Evolutionary conservation across 2,329 filamentous ascomycete species (phyloP).

Genomic region (Ophiocordyceps sinensis): DNA sequence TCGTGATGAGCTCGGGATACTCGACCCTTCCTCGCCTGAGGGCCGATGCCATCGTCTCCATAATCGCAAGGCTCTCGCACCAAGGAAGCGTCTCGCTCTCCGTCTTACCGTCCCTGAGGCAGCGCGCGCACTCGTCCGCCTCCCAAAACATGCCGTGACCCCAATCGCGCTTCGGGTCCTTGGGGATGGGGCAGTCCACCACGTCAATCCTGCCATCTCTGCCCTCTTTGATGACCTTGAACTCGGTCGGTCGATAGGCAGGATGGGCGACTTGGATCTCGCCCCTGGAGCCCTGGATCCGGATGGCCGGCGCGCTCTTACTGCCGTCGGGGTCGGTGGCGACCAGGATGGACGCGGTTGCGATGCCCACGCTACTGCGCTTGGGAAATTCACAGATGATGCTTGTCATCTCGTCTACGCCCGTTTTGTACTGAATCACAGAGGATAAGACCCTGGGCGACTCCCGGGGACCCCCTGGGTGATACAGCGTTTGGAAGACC

Average conservation of each 20-base stretch:
- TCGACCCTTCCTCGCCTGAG: slow-evolving; percentile 36
- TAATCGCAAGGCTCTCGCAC: slow-evolving; percentile 69
- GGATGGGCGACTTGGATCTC: slow-evolving; percentile 70
- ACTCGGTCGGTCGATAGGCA: slow-evolving; percentile 53
- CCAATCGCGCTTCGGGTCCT: slow-evolving; percentile 30
- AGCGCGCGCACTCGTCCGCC: slow-evolving; percentile 64
- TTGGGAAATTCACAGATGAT: slow-evolving; percentile 63
- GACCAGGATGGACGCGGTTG: slow-evolving; percentile 50
- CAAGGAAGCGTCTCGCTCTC: slow-evolving; percentile 59
- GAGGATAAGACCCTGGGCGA: slow-evolving; percentile 51
- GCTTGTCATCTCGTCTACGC: slow-evolving; percentile 64
- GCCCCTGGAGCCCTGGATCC: slow-evolving; percentile 66
- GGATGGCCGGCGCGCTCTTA: slow-evolving; percentile 50
- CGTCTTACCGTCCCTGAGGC: slow-evolving; percentile 59
- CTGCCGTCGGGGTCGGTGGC: slow-evolving; percentile 46
- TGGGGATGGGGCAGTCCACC: slow-evolving; percentile 38
- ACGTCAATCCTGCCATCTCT: slow-evolving; percentile 31
- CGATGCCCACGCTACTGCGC: slow-evolving; percentile 56
- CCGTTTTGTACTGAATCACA: slow-evolving; percentile 59
- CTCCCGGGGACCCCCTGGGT: slow-evolving; percentile 52
- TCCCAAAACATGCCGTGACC: slow-evolving; percentile 87
- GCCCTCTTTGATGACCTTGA: slow-evolving; percentile 44
- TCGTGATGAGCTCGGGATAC: slow-evolving; percentile 42
- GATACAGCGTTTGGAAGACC: slow-evolving; percentile 82
- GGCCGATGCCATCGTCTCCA: slow-evolving; percentile 54